Percentiles rank a stretch among this genome's conserved stretches.
Conservation (phyloP, 208 protist genomes). For the Leishmania aethiopica region DNA sequence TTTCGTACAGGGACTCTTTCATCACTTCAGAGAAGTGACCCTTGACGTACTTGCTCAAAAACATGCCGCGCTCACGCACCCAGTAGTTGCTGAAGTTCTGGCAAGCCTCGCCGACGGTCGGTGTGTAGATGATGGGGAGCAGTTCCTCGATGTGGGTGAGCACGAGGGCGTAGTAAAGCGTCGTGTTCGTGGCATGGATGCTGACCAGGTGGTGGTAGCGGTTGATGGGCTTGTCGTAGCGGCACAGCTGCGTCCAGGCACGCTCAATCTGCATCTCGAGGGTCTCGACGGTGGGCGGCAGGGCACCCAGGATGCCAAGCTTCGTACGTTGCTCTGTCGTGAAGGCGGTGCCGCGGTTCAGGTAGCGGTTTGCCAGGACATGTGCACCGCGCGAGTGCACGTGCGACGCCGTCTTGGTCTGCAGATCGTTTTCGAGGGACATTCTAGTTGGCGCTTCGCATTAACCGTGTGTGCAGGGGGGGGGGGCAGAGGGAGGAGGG, state of each 20-base stretch:
- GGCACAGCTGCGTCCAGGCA: slow-evolving; percentile 64
- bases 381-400: slow-evolving; percentile 35
- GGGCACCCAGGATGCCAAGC: slow-evolving; percentile 61
- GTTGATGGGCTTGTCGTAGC: slow-evolving; percentile 86
- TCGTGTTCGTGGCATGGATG: slow-evolving; percentile 77
- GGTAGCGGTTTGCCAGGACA: slow-evolving; percentile 76
- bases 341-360: slow-evolving; percentile 84
- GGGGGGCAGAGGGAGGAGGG: slow-evolving; percentile 17
- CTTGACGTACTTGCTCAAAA: slow-evolving; percentile 81
- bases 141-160: slow-evolving; percentile 70
- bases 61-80: slow-evolving; percentile 87
- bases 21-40: slow-evolving; percentile 86
- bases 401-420: slow-evolving; percentile 23
- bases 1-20: slow-evolving; percentile 64
- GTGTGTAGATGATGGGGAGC: slow-evolving; percentile 91
- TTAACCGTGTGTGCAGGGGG: background rate
- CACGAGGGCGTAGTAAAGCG: slow-evolving; percentile 81
- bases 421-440: background rate
- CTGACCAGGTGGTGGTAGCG: slow-evolving; percentile 73
- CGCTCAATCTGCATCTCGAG: slow-evolving; percentile 80
- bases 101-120: slow-evolving; percentile 94
- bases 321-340: slow-evolving; percentile 75
- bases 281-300: slow-evolving; percentile 78
- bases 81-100: slow-evolving; percentile 88
- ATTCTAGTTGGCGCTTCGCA: background rate